phyloP scores from a whole-genome alignment of 257 asterid genomes.

The Primulina huaijiensis region DNA sequence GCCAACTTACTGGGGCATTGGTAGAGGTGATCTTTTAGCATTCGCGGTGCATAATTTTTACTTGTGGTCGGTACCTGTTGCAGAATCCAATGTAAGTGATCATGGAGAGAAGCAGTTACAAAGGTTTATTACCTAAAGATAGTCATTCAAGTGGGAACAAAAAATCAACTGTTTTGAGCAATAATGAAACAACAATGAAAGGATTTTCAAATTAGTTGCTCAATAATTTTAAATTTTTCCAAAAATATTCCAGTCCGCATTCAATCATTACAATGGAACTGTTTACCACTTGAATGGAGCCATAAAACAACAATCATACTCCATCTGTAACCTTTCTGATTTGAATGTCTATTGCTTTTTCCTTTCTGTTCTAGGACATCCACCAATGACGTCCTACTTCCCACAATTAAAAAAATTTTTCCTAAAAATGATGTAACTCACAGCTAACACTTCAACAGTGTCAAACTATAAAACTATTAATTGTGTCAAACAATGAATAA shows the following conservation, averaged over 20 bases:
- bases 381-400: neutral
- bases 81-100: constrained; percentile 10
- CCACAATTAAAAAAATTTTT: neutral
- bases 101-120: neutral
- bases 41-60: constrained; percentile 35
- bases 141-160: neutral
- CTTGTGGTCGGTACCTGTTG: constrained; percentile 27
- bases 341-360: neutral
- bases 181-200: neutral
- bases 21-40: constrained; percentile 59
- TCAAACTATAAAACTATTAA: neutral
- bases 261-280: neutral
- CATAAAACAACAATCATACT: neutral
- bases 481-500: neutral
- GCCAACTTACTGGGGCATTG: constrained; percentile 67
- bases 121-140: neutral
- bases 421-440: neutral
- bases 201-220: neutral
- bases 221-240: neutral
- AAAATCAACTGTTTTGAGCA: neutral
- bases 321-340: neutral
- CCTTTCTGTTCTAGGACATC: neutral
- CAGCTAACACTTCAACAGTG: neutral
- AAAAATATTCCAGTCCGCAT: neutral
- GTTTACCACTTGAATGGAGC: neutral